Percentiles rank a stretch among this genome's conserved stretches.
Conservation (phyloP, 2,329 filamentous ascomycete genomes). For the Capronia epimyces region DNA sequence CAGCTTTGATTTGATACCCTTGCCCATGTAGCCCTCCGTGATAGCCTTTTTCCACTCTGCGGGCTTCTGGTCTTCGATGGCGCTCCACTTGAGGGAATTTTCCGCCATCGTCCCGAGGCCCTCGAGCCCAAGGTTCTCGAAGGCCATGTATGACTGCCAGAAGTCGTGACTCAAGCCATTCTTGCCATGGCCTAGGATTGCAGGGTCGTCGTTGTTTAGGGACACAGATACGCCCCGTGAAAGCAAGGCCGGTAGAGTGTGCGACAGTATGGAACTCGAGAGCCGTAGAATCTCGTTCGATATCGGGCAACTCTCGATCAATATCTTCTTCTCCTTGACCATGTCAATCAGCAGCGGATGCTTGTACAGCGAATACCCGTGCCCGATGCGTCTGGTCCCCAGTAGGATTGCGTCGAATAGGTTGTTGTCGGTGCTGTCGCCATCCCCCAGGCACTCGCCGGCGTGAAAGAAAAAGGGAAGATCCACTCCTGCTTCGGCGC, state of each 20-base stretch:
- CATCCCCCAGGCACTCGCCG: slow-evolving; percentile 78
- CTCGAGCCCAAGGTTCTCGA: slow-evolving; percentile 83
- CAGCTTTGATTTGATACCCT: slow-evolving; percentile 63
- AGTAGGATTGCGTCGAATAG: slow-evolving; percentile 84
- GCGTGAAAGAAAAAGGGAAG: slow-evolving; percentile 97
- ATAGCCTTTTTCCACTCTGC: slow-evolving; percentile 69
- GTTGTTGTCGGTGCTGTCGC: slow-evolving; percentile 71
- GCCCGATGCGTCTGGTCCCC: slow-evolving; percentile 81
- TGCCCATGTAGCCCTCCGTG: slow-evolving; percentile 66
- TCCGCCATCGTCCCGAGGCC: slow-evolving; percentile 82
- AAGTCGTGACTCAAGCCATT: slow-evolving; percentile 87
- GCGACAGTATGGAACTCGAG: slow-evolving; percentile 67
- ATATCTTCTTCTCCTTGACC: slow-evolving; percentile 79
- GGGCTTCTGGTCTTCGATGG: slow-evolving; percentile 71
- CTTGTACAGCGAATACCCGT: slow-evolving; percentile 82
- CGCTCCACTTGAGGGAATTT: slow-evolving; percentile 86
- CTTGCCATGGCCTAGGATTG: slow-evolving; percentile 75
- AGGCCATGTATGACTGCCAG: slow-evolving; percentile 86
- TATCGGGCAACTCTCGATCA: slow-evolving; percentile 85
- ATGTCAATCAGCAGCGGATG: slow-evolving; percentile 85
- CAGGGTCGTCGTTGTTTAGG: slow-evolving; percentile 86
- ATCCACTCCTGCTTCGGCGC: slow-evolving; percentile 67
- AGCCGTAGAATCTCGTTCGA: slow-evolving; percentile 82
- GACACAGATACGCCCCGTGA: slow-evolving; percentile 77
- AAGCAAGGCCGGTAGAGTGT: slow-evolving; percentile 77